phyloP scores from a whole-genome alignment of 345 rosid genomes.

The Viola odorata region DNA sequence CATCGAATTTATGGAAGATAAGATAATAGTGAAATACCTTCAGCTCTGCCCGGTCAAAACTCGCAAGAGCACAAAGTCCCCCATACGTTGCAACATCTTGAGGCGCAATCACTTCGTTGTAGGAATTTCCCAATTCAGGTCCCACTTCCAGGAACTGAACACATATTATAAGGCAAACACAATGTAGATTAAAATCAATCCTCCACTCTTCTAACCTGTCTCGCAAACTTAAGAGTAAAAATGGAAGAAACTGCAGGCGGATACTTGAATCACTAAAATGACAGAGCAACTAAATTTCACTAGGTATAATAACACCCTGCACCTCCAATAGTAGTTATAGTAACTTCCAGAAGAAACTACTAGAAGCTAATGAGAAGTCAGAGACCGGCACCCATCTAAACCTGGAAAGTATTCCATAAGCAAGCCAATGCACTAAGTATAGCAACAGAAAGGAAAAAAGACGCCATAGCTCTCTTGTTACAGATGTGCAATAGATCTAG shows the following conservation, averaged over 20 bases:
- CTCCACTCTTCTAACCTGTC: background rate
- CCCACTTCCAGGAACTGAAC: conserved; percentile 89
- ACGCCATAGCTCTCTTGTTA: no score
- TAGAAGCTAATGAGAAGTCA: no score
- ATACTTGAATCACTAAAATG: no score
- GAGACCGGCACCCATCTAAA: no score
- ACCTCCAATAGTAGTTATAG: background rate
- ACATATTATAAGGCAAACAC: background rate
- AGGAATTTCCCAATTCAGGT: conserved; percentile 80
- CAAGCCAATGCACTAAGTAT: no score
- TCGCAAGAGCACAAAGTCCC: conserved; percentile 97
- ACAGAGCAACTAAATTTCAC: background rate
- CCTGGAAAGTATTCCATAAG: no score
- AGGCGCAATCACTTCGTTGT: conserved; percentile 90
- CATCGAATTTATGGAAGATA: background rate
- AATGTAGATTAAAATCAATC: background rate
- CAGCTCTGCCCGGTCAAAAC: conserved; percentile 88
- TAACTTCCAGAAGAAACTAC: no score
- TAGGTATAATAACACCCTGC: background rate
- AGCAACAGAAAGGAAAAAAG: no score
- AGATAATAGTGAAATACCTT: conserved; percentile 46
- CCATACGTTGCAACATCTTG: conserved; percentile 99
- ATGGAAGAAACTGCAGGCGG: background rate
- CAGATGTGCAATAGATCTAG: no score
- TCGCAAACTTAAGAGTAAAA: background rate